Percentiles rank a stretch among this genome's conserved stretches.
phyloP scores from a whole-genome alignment of 352 stramenopile genomes.

The Pythium folliculosum region DNA sequence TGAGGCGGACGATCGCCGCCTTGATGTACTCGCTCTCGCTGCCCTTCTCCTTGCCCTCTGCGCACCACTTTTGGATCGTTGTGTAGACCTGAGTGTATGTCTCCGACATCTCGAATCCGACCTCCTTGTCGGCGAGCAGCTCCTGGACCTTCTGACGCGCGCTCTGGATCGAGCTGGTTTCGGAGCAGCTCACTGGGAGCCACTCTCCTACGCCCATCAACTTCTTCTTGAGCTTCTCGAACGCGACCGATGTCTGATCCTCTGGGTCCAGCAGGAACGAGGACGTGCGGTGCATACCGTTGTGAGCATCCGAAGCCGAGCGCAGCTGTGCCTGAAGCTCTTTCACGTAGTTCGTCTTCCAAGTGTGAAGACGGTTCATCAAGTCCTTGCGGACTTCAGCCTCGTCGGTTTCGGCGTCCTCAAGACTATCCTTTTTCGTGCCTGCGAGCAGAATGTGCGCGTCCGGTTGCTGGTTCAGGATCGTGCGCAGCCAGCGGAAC shows the following conservation, averaged over 20 bases:
- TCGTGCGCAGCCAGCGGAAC: conserved; percentile 18
- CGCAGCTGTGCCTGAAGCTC: background rate
- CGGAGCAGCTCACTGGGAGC: background rate
- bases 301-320: background rate
- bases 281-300: background rate
- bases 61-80: background rate
- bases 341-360: background rate
- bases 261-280: background rate
- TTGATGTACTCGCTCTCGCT: background rate
- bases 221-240: conserved; percentile 6
- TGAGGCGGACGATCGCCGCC: background rate
- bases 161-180: background rate
- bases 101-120: conserved; percentile 13
- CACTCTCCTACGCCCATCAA: background rate
- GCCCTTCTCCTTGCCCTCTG: background rate
- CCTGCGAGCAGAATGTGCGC: conserved; percentile 17
- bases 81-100: conserved; percentile 9
- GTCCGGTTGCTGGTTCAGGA: conserved; percentile 13
- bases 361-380: conserved; percentile 5
- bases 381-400: background rate
- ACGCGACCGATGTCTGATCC: background rate
- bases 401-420: background rate
- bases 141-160: background rate
- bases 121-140: background rate
- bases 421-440: conserved; percentile 19